Base-by-base conservation (phyloP, 2,329 filamentous ascomycete species). In the Dryadomyces quercivorus region DNA sequence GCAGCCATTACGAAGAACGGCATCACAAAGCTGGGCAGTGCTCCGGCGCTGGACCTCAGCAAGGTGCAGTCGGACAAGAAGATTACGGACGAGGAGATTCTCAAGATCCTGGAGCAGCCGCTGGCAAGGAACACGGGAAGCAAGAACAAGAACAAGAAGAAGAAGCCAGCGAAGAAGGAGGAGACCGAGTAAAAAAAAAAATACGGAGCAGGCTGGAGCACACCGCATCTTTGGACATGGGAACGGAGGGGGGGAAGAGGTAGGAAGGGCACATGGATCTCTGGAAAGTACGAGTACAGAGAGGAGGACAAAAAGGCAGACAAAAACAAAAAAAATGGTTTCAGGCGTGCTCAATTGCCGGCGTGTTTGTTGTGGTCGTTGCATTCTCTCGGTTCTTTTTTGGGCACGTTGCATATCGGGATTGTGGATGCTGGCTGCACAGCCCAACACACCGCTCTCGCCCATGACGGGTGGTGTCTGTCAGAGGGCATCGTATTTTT, bases 1-100 rank as follows among this genome's bases (percentile, higher is more conserved):
- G 36, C 61, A 95, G 93, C 89, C 58, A 90, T 98, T 70, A 96
- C 90, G 65, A 98, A 98, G 82, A 96, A 97, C 69, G 93, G 93
- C 62, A 76, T 98, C 65, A 89, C 86, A 66, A 88, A 88, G 73
- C 75, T 98, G 56, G 84, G 88, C 63, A 84, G 80, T 26, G 85
- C 93, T 38, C 82, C 87, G 58, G 69, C 84, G 21, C 77, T 86
- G 59, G 89, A 97, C 66, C 69, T 93, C 58, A 80, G 78, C 67
- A 90, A 91, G 75, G 82, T 85, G 77, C 86, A 95, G 80, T 85
- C 88, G 38, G 91, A 97, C 71, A 97, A 97, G 82, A 96, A 96
- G 81, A 95, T 98, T 66, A 85, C 84, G 61, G 92, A 97, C 61
- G 89, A 95, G 75, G 92, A 97, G 74, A 79, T 98, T 61, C 82